Percentiles rank a stretch among this genome's conserved stretches.
Conservation (phyloP, 257 asterid genomes). For the Scutellaria galericulata region DNA sequence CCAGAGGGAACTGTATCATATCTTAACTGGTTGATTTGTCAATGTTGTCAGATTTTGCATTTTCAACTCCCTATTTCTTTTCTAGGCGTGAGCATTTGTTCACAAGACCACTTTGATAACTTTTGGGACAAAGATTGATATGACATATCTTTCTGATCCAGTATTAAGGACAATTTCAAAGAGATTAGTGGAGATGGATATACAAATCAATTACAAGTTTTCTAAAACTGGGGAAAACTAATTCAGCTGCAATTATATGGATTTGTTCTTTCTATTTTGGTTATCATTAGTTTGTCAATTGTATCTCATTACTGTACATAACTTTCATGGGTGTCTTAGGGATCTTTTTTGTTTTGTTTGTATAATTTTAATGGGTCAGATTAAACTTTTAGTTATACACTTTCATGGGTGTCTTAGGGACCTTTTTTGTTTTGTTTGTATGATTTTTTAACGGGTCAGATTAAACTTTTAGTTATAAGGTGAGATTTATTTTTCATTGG, state of each 20-base stretch:
- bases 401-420: background rate
- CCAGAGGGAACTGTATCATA: background rate
- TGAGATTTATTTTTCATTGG: background rate
- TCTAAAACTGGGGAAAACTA: background rate
- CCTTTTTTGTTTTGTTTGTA: background rate
- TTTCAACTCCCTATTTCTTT: background rate
- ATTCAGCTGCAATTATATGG: slow-evolving; percentile 7
- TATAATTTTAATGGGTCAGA: background rate
- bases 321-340: background rate
- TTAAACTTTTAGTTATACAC: background rate
- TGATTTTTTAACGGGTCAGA: background rate
- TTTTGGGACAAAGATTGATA: background rate
- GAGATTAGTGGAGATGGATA: slow-evolving; percentile 8
- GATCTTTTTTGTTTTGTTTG: background rate
- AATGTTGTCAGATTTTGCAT: background rate
- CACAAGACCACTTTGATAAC: background rate
- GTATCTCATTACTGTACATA: background rate
- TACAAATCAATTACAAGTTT: background rate
- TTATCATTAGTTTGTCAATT: background rate
- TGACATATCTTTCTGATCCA: background rate
- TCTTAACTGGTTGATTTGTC: background rate
- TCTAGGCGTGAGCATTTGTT: background rate
- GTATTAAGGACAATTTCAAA: background rate
- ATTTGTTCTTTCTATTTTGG: background rate
- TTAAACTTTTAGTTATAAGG: background rate